Evolutionary conservation across 1,284 basidiomycete genomes (phyloP).

Genomic region (Phlebopus sp.): DNA sequence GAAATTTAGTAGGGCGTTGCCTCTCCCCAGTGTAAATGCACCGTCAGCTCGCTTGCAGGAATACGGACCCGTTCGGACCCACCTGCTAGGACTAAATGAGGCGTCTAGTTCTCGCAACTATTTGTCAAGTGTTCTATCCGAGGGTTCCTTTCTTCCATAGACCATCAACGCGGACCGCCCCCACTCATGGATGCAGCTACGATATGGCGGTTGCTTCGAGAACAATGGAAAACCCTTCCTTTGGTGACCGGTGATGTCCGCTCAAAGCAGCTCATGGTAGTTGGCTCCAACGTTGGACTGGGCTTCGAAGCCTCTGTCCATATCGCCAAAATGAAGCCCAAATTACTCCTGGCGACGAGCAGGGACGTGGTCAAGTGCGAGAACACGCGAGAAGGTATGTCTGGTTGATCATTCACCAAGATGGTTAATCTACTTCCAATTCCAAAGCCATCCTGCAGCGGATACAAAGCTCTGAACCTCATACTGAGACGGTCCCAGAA

Average conservation of each 20-base stretch:
- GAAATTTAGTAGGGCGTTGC: no score
- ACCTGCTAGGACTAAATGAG: no score
- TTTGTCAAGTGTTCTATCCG: no score
- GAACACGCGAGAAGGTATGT: conserved; percentile 20
- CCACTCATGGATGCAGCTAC: conserved; percentile 14
- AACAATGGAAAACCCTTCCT: conserved; percentile 18
- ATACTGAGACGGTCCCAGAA: neutral
- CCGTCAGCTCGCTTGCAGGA: no score
- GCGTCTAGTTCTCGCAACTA: no score
- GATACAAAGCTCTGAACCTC: neutral
- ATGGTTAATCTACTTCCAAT: neutral
- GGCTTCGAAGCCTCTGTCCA: conserved; percentile 30
- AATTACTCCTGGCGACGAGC: conserved; percentile 24
- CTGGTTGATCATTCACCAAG: neutral
- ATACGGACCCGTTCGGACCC: no score
- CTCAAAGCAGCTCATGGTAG: conserved; percentile 26
- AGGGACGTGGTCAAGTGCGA: conserved; percentile 25
- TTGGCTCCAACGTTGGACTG: conserved; percentile 32
- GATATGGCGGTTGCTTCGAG: conserved; percentile 13
- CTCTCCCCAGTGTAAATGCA: no score
- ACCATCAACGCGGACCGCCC: no score
- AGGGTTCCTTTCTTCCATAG: no score
- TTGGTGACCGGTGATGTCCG: conserved; percentile 17
- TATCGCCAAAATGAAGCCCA: conserved; percentile 24
- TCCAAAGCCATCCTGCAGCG: conserved; percentile 17